Evolutionary conservation across 495 filamentous ascomycete genomes (phyloP).

Genomic region (Lasiosphaeriaceae sp.): DNA sequence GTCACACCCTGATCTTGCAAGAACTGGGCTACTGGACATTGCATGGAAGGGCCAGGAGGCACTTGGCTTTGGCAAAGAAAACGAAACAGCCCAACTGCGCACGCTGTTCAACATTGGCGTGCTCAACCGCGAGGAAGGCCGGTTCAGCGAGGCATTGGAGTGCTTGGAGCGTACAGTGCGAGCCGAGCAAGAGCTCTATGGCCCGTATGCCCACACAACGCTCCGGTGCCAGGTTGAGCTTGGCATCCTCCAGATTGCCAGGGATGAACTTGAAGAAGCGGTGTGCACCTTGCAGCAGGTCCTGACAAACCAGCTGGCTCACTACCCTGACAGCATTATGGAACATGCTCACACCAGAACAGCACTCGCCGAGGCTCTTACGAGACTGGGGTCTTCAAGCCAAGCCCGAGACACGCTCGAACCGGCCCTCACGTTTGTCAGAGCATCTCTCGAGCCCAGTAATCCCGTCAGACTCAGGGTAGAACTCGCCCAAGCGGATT

Average conservation of each 20-base stretch:
- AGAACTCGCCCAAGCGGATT: background rate
- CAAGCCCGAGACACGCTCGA: background rate
- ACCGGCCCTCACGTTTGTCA: background rate
- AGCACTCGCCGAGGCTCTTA: slow-evolving; percentile 1
- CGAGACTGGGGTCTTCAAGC: background rate
- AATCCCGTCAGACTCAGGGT: slow-evolving; percentile 6
- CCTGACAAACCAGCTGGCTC: background rate
- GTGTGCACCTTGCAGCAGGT: background rate
- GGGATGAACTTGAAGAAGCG: background rate
- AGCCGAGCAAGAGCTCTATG: background rate
- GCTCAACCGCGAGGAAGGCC: slow-evolving; percentile 4
- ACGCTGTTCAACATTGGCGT: slow-evolving; percentile 6
- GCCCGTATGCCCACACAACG: background rate
- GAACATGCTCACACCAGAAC: slow-evolving; percentile 1
- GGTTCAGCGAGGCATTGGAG: background rate
- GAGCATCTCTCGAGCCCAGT: background rate
- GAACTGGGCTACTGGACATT: background rate
- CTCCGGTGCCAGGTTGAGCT: slow-evolving; percentile 1
- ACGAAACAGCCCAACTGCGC: slow-evolving; percentile 6
- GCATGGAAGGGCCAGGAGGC: background rate
- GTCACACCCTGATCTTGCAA: slow-evolving; percentile 1
- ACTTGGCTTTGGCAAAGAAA: slow-evolving; percentile 4
- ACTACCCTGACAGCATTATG: background rate
- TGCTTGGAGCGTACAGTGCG: background rate
- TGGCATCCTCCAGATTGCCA: background rate